Conservation (phyloP, 352 stramenopile genomes). For the Globisporangium nodosum region DNA sequence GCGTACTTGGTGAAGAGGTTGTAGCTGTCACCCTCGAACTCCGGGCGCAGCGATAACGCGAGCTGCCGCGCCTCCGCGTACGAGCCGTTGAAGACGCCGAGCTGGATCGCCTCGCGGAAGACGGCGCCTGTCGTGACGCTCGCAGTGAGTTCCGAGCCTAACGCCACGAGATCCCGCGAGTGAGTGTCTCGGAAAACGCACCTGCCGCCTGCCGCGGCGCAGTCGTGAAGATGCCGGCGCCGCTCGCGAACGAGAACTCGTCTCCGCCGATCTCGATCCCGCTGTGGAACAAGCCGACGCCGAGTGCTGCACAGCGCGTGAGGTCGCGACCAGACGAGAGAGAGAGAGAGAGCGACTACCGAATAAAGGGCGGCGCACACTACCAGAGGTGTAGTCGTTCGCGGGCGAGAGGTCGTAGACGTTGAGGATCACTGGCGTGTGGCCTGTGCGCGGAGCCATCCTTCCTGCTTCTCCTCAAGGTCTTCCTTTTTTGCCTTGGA, state of each 20-base stretch:
- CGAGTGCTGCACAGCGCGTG: slow-evolving; percentile 28
- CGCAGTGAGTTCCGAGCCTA: too few relatives aligned
- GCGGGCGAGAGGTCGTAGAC: slow-evolving; percentile 90
- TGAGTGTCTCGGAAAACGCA: slow-evolving; percentile 15
- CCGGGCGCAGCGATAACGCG: slow-evolving; percentile 76
- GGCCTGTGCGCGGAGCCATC: slow-evolving; percentile 36
- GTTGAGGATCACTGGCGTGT: slow-evolving; percentile 85
- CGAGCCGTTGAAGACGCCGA: slow-evolving; percentile 88
- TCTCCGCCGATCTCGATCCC: slow-evolving; percentile 89
- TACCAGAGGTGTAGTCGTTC: slow-evolving; percentile 86
- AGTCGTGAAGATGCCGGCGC: slow-evolving; percentile 86
- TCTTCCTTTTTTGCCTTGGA: slow-evolving; percentile 28
- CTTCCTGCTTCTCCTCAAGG: background rate
- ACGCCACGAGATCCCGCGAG: too few relatives aligned
- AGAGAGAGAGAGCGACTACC: background rate
- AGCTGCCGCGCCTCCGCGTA: slow-evolving; percentile 71
- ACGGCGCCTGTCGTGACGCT: slow-evolving; percentile 44
- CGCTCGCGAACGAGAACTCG: slow-evolving; percentile 92
- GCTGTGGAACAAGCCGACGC: slow-evolving; percentile 91
- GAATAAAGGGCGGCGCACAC: background rate
- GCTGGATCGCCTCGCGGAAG: slow-evolving; percentile 86
- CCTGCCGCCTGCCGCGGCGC: slow-evolving; percentile 55
- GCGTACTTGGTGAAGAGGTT: slow-evolving; percentile 86
- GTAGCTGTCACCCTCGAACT: slow-evolving; percentile 88
- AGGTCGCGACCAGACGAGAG: background rate